Base-by-base conservation (phyloP, 164 flowering plant genomes). In the Tetrastigma voinierianum region DNA sequence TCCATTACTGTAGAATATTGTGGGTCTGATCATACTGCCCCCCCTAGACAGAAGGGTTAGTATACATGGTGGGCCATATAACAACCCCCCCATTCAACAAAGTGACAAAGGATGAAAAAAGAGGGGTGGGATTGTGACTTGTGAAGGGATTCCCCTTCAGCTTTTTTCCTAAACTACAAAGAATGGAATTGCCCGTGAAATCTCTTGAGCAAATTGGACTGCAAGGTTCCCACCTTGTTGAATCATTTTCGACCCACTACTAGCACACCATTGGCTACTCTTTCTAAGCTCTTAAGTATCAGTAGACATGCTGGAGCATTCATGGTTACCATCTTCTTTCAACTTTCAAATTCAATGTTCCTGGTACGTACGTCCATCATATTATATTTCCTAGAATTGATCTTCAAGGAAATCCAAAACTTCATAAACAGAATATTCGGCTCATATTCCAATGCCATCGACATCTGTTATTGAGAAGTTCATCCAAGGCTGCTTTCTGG, bases 371-470 rank as follows among this genome's bases (percentile, higher is more conserved):
- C 40, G 6, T 32, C 40, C 40, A 32, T 32, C 40, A 32, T 4
- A 32, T 32, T 32, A 32, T 32, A 4, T 32, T 32, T 32, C 40
- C 6, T 4, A 7, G 6, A 3, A 32, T 32, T 32, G 40, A 32
- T 32, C n/a, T n/a, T 32, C 6, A 7, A 32, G 40, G 6, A 32
- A 32, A 44, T 21, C 4, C 55, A 64, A 52, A 48, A 63, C 52
- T 12, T 17, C 25, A 7, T 3, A n/a, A 32, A 16, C 9, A 32
- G 9, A 9, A 4, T 8, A 40, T 2, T 14, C 9, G 25, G 12
- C 48, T 83, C 67, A 85, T 64, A 77, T 65, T 58, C 82, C 76
- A 14, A 32, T n/a, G 16, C 80, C 74, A 69, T 84, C 83, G 73
- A 74, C 10, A 58, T 67, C 82, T 17, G 90, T 59, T 3, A 92